These are phyloP conservation scores for Vaccinium darrowii DNA, from an alignment of 148 eudicot genomes.

Conservation along the genomic window DNA sequence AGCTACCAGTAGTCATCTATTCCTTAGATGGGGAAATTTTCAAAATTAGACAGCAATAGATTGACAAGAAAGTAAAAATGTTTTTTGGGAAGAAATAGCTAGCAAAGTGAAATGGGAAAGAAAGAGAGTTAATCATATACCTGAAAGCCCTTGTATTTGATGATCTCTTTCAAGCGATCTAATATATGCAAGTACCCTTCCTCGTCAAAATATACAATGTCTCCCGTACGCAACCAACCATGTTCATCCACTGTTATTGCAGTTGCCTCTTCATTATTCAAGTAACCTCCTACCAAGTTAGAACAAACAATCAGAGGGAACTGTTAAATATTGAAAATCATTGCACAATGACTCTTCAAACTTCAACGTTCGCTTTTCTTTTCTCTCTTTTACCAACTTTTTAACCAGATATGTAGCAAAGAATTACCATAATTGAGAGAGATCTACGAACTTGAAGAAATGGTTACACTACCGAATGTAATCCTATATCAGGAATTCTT, in stretches of 20 bases:
- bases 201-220: conserved; percentile 69
- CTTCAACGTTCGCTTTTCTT: neutral
- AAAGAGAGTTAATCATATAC: conserved; percentile 24
- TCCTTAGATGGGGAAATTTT: neutral
- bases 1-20: neutral
- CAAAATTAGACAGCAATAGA: neutral
- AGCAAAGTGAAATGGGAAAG: neutral
- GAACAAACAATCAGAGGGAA: neutral
- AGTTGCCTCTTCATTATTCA: conserved; percentile 68
- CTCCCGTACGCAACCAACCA: conserved; percentile 94
- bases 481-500: neutral
- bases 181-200: conserved; percentile 72
- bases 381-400: neutral
- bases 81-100: neutral
- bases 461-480: neutral
- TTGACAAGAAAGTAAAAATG: neutral
- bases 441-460: neutral
- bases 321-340: neutral
- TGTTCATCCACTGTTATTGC: conserved; percentile 51
- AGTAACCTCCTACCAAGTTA: conserved; percentile 59
- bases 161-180: conserved; percentile 89
- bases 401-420: neutral
- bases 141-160: conserved; percentile 97
- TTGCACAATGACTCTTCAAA: too few species aligned
- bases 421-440: neutral